Conservation (phyloP, 306 rosid species). For the Macrotyloma uniflorum region DNA sequence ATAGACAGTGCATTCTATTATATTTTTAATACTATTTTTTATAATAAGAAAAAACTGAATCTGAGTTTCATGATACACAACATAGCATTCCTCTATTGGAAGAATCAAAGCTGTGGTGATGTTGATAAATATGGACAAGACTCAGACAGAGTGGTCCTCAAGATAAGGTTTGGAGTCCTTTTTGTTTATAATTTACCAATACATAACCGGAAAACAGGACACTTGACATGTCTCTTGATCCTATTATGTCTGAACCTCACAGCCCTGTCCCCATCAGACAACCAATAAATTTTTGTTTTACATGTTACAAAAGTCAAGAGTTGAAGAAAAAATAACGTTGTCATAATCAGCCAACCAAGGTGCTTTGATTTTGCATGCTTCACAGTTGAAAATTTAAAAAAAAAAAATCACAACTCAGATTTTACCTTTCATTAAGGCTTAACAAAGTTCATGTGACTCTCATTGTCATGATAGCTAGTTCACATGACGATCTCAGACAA, state of each 20-base stretch:
- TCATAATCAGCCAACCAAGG: slow-evolving; percentile 44
- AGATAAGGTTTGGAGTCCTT: slow-evolving; percentile 29
- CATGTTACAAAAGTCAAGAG: slow-evolving; percentile 23
- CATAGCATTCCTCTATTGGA: not conserved
- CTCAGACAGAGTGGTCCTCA: slow-evolving; percentile 25
- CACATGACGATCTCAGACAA: not conserved
- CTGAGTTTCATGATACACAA: no score
- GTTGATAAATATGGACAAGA: slow-evolving; percentile 28
- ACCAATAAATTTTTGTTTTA: slow-evolving; percentile 28
- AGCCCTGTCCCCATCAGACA: slow-evolving; percentile 48
- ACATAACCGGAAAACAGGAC: slow-evolving; percentile 38
- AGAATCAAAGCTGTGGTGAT: slow-evolving; percentile 27
- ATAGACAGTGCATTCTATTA: not conserved
- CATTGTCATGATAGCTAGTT: slow-evolving; percentile 35
- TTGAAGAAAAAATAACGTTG: slow-evolving; percentile 22
- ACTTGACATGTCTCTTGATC: slow-evolving; percentile 36
- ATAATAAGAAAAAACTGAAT: no score
- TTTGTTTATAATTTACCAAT: slow-evolving; percentile 20
- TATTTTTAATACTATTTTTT: not conserved
- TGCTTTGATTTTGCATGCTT: slow-evolving; percentile 28
- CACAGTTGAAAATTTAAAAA: not conserved
- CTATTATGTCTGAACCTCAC: slow-evolving; percentile 28
- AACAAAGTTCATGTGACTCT: slow-evolving; percentile 35
- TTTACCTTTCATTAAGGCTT: slow-evolving; percentile 34
- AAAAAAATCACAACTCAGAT: not conserved